Evolutionary conservation across 2,329 filamentous ascomycete species (phyloP), one percentile per base, ranked within the genome.

Genomic region (Botrytis deweyae): DNA sequence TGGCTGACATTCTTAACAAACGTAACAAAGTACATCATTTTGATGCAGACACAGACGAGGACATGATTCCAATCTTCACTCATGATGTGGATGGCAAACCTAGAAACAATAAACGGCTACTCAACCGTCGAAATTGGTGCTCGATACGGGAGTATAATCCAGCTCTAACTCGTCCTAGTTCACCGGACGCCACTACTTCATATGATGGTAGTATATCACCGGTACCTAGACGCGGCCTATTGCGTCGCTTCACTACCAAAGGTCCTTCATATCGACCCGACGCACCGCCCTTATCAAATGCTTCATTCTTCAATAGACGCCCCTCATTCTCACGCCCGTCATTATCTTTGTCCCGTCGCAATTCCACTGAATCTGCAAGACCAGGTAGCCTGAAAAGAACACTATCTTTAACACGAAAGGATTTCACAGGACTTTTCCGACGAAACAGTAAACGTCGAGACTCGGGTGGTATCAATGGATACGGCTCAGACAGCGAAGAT

Each of bases 71-170:
- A 0, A 90, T 99, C 75, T 99, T 99, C 82, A 89, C 88, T 1
- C 90, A 94, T 73, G 96, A 97, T 77, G 93, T 98, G 1, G 94
- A 98, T 79, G 93, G 93, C 59, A 97, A 94, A 82, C 87, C 90
- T 33, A 89, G 96, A 75, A 98, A 97, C 83, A 99, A 99, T 82
- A 97, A 94, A 80, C 90, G 91, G 75, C 86, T 99, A 2, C 86
- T 98, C 16, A 95, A 95, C 33, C 92, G 96, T 74, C 89, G 96
- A 46, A 99, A 99, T 81, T 99, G 95, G 93, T 98, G 95, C 82
- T 93, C 94, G 4, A 97, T 99, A 78, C 89, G 93, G 71, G 88
- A 93, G 80, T 98, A 97, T 83, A 86, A 89, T 16, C 94, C 95
- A 2, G 93, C 93, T 4, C 85, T 84, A 49, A 97, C 93, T 1